Base-by-base conservation (phyloP, 257 asterid species). In the Dorcoceras hygrometricum region DNA sequence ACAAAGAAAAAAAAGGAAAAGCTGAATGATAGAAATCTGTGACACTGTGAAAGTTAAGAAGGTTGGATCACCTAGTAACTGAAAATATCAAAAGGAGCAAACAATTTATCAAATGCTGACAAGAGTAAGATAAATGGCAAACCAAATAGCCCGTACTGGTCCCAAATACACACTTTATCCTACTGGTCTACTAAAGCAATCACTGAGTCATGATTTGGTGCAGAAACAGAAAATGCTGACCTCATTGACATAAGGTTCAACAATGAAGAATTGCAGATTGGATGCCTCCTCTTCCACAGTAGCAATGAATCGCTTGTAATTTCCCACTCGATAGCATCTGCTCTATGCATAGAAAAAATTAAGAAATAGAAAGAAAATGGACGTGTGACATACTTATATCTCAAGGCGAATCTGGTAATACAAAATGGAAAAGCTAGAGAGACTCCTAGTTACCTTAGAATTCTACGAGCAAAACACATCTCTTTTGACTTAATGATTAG, bases 171-270 rank as follows among this genome's bases (percentile, higher is more conserved):
- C 62, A 73, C 50, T 24, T 48, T 23, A 23, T n/a, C 8, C 16
- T 39, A 26, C 62, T 55, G 62, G 46, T 68, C 18, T 50, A 58
- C 20, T 48, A 32, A 65, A 27, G 31, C 65, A 56, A 28, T 43
- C 54, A 68, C 6, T 27, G 18, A 26, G 9, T 27, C 31, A 55
- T 22, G 29, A 19, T 9, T 67, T 19, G 23, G 63, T 55, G 64
- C 71, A 56, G 32, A 66, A 31, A 29, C 27, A 53, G n/a, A n/a
- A n/a, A n/a, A n/a, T n/a, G n/a, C n/a, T 50, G 39, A 92, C 98
- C 95, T 88, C 90, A 70, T 72, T 82, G 68, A 93, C 82, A 72
- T 80, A 83, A 66, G 98, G 91, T 79, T 93, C 95, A 26, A 93
- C 59, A 74, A 90, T 79, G 81, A 90, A 93, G 70, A 76, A 90